Conservation (phyloP, 305 asterid species). For the Solanum hybrid region DNA sequence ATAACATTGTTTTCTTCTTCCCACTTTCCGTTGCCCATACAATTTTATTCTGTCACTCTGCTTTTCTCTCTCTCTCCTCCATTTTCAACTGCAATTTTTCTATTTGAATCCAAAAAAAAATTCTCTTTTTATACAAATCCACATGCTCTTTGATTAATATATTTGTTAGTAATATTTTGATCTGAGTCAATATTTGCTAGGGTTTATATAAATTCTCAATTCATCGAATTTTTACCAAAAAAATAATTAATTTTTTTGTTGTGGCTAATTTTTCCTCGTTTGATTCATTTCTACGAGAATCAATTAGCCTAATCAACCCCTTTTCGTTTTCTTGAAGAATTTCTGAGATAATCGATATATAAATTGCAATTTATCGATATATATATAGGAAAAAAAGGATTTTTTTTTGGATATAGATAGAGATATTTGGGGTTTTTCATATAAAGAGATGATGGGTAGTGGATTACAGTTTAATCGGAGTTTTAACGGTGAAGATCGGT, state of each 20-base stretch:
- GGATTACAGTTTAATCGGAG: slow-evolving; percentile 82
- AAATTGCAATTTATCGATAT: background rate
- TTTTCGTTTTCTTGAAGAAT: background rate
- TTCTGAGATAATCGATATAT: background rate
- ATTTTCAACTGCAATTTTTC: background rate
- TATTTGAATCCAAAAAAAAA: background rate
- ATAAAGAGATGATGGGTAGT: slow-evolving; percentile 51
- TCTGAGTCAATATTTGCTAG: slow-evolving; percentile 8
- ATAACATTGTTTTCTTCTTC: background rate
- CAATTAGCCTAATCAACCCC: background rate
- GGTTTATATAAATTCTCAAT: background rate
- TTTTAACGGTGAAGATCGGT: slow-evolving; percentile 73
- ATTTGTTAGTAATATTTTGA: slow-evolving; percentile 4
- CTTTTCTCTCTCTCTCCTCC: background rate
- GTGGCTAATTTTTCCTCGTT: slow-evolving; percentile 1
- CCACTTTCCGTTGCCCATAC: background rate
- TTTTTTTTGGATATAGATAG: background rate
- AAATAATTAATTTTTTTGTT: background rate
- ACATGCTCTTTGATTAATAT: background rate
- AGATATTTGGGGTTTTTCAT: slow-evolving; percentile 16
- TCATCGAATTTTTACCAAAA: background rate
- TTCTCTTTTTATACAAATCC: background rate
- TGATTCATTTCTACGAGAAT: slow-evolving; percentile 1
- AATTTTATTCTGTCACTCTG: background rate
- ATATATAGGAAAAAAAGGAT: background rate